Percentiles rank a stretch among this genome's conserved stretches.
phyloP scores from a whole-genome alignment of 768 basidiomycete genomes.

The Naganishia antarctica region DNA sequence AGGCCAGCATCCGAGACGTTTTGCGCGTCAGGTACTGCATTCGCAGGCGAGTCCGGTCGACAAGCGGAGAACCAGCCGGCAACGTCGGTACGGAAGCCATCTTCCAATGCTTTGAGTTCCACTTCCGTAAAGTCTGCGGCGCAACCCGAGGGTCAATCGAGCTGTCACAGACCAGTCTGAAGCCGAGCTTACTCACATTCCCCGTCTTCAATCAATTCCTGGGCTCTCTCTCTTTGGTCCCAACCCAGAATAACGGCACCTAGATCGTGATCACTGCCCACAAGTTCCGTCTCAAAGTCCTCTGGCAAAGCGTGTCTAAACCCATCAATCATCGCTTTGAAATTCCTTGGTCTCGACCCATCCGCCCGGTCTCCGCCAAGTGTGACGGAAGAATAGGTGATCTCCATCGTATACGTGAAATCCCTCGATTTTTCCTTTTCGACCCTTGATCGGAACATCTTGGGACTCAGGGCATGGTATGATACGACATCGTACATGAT shows the following conservation, averaged over 20 bases:
- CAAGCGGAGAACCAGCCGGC: conserved; percentile 49
- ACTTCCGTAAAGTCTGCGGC: conserved; percentile 39
- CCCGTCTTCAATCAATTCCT: conserved; percentile 41
- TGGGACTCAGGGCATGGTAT: conserved; percentile 41
- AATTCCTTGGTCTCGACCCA: conserved; percentile 35
- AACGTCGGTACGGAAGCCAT: conserved; percentile 39
- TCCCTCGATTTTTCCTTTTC: conserved; percentile 32
- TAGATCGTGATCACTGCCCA: conserved; percentile 48
- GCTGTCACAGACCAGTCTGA: too few species aligned
- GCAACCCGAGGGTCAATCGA: background rate
- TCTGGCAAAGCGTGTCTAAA: conserved; percentile 39
- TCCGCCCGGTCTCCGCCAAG: conserved; percentile 33
- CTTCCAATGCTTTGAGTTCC: conserved; percentile 40
- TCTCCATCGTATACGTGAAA: conserved; percentile 41
- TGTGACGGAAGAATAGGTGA: conserved; percentile 28
- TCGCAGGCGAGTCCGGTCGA: conserved; percentile 42
- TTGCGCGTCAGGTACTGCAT: conserved; percentile 39
- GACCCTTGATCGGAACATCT: conserved; percentile 33
- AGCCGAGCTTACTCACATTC: conserved; percentile 41
- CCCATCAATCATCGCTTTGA: conserved; percentile 37
- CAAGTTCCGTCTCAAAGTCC: conserved; percentile 39
- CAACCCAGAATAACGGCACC: conserved; percentile 44
- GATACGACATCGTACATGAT: conserved; percentile 43
- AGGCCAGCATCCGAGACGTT: conserved; percentile 35
- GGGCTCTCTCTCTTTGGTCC: conserved; percentile 44